Percentiles rank a stretch among this genome's conserved stretches.
Evolutionary conservation across 768 basidiomycete species (phyloP).

Genomic region (Xerocomus spinulosus): DNA sequence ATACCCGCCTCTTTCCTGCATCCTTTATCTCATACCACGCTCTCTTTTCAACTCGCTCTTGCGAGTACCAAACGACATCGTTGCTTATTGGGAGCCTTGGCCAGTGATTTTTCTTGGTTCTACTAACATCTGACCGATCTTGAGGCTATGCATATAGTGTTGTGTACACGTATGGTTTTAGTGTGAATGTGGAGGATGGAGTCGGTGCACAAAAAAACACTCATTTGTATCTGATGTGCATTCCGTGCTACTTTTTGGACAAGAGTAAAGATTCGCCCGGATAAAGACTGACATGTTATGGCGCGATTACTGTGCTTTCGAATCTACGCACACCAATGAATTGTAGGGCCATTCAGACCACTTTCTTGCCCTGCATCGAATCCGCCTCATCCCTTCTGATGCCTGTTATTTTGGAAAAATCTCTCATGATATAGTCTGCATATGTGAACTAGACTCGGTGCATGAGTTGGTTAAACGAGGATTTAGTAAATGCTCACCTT

Average conservation of each 20-base stretch:
- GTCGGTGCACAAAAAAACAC: no score
- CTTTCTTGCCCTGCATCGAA: conserved; percentile 7
- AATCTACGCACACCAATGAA: no score
- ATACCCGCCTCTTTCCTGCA: conserved; percentile 15
- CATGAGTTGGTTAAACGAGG: conserved; percentile 7
- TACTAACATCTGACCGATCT: no score
- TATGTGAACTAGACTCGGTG: conserved; percentile 46
- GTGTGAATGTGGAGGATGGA: neutral
- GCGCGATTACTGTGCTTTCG: no score
- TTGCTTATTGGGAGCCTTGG: conserved; percentile 1
- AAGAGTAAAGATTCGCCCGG: no score
- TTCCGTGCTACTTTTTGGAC: no score
- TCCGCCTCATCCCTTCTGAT: conserved; percentile 51
- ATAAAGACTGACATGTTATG: no score
- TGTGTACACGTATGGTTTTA: neutral
- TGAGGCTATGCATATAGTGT: no score
- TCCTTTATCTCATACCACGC: neutral
- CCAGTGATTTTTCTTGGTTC: conserved; percentile 8
- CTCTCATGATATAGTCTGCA: conserved; percentile 68
- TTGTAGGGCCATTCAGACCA: conserved; percentile 2
- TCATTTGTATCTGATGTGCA: no score
- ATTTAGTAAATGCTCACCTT: conserved; percentile 46
- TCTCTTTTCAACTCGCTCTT: neutral
- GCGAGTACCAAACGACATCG: neutral
- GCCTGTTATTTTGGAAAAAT: conserved; percentile 62